Evolutionary conservation across 164 flowering plant species (phyloP), one percentile per base, ranked within the genome.

Genomic region (Hamamelis virginiana): DNA sequence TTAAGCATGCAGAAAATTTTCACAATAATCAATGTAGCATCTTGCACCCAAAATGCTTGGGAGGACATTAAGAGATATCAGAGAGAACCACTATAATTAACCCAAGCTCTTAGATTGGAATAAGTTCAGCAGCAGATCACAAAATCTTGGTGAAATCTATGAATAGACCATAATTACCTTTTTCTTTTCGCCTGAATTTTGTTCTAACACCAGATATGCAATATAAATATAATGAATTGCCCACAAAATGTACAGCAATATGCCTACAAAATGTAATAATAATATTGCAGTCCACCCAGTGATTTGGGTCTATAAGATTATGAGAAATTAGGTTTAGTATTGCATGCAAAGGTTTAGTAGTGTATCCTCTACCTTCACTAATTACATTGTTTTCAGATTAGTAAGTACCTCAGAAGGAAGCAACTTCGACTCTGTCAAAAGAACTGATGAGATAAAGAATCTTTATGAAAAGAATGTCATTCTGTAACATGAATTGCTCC

Each of bases 161-260:
- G 6, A 2, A 55, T 55, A 55, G 59, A 55, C 9, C 10, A 15
- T n/a, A 18, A 55, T 22, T 55, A 15, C 28, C 27, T 55, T 33
- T 25, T 14, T 23, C 50, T 46, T 15, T 3, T 46, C 4, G 22
- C 26, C 21, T 13, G 23, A 55, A 55, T 25, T 19, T 55, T 55
- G 59, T 13, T 33, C 62, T 27, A 59, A n/a, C 44, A 59, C 21
- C 38, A 57, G 12, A 26, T 57, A 57, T 57, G 60, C 60, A 59
- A 11, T 19, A 27, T 59, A 59, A 59, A 59, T 19, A 59, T 59
- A 59, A 33, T 33, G 19, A 27, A 59, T 5, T 56, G 59, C 59
- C 26, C 22, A 5, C 28, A 53, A 48, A 14, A 15, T 48, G 52
- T 14, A 48, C 5, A 50, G 19, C n/a, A 53, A 19, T n/a, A n/a